These are phyloP conservation scores for Gossypium mustelinum DNA, from an alignment of 345 rosid species.

Conservation along the genomic window DNA sequence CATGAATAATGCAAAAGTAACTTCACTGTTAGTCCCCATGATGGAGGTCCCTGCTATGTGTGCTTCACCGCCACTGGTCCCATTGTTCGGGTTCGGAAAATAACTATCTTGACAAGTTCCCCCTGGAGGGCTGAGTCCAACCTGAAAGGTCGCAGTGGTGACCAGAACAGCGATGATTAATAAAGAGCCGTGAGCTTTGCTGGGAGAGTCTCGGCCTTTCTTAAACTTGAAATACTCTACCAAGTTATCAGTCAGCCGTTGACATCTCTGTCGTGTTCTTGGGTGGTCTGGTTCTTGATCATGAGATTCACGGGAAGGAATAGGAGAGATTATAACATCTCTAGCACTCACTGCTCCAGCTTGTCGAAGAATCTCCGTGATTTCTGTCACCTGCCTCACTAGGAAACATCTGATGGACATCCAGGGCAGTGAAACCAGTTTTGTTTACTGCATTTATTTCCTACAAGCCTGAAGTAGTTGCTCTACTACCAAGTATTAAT, in stretches of 20 bases:
- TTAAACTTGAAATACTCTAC: too few species aligned
- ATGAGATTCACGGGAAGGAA: slow-evolving; percentile 1
- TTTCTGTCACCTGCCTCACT: slow-evolving; percentile 56
- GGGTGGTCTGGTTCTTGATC: neutral
- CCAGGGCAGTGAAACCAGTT: slow-evolving; percentile 44
- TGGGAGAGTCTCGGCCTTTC: neutral
- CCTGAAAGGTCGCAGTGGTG: neutral
- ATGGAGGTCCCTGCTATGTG: too few species aligned
- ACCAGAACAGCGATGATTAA: neutral
- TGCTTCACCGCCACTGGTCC: neutral
- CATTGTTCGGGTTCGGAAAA: neutral
- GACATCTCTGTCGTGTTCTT: slow-evolving; percentile 22
- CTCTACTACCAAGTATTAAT: slow-evolving; percentile 28
- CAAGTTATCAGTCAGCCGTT: slow-evolving; percentile 10
- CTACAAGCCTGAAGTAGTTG: slow-evolving; percentile 12
- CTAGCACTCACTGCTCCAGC: slow-evolving; percentile 37
- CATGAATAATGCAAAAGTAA: neutral
- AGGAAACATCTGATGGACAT: slow-evolving; percentile 42
- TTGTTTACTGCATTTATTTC: slow-evolving; percentile 43
- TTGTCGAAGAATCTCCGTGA: slow-evolving; percentile 30
- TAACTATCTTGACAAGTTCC: neutral
- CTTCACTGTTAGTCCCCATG: too few species aligned
- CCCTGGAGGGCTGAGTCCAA: neutral
- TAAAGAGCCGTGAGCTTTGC: neutral
- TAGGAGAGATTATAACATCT: slow-evolving; percentile 13